These are phyloP conservation scores for Linum lewisii DNA, from an alignment of 345 rosid species.

Conservation along the genomic window DNA sequence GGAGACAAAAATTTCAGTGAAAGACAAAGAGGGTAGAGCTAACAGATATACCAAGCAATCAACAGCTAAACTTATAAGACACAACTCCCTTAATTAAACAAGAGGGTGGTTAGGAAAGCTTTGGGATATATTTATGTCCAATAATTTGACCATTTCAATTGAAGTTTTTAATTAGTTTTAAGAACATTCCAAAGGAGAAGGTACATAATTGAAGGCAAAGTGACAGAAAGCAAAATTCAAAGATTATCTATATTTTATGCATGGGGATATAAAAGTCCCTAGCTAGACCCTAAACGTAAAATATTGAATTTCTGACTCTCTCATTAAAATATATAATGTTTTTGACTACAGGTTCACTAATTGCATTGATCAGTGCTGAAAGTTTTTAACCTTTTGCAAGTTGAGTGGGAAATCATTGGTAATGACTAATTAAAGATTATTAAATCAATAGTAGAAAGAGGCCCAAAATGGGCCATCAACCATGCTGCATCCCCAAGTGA, in stretches of 20 bases:
- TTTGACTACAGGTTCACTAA: background rate
- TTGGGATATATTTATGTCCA: conserved; percentile 7
- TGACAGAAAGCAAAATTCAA: background rate
- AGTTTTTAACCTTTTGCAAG: too few relatives aligned
- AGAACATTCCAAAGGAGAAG: conserved; percentile 34
- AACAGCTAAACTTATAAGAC: background rate
- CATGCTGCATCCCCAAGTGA: too few relatives aligned
- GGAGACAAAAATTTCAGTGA: background rate
- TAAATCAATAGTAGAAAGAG: too few relatives aligned
- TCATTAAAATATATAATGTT: background rate
- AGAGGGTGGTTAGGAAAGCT: background rate
- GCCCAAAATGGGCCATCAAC: too few relatives aligned
- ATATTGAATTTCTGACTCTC: too few relatives aligned
- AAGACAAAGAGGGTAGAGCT: background rate
- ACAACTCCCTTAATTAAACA: background rate
- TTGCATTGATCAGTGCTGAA: too few relatives aligned
- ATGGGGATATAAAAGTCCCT: background rate
- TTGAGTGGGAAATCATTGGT: conserved; percentile 2
- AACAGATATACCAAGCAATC: too few relatives aligned
- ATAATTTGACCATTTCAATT: conserved; percentile 1
- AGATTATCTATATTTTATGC: background rate
- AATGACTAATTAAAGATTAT: too few relatives aligned
- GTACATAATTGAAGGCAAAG: conserved; percentile 23
- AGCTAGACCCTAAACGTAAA: too few relatives aligned
- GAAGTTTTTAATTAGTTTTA: conserved; percentile 10